phyloP scores from a whole-genome alignment of 371 early-diverging fungal genomes.

The Saksenaea oblongispora region DNA sequence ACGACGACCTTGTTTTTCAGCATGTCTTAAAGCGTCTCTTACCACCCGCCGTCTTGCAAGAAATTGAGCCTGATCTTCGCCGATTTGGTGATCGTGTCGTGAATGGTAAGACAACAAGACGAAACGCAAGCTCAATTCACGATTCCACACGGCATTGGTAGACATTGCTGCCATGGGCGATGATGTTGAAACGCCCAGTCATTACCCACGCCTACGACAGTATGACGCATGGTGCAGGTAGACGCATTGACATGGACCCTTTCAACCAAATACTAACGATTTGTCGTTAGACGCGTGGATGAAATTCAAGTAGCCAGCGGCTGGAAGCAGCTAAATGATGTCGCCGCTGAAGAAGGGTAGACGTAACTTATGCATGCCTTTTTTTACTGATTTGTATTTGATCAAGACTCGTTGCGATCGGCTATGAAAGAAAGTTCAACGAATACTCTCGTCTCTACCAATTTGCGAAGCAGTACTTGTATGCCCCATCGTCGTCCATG shows the following conservation, averaged over 20 bases:
- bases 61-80: conserved; percentile 50
- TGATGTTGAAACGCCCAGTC: conserved; percentile 37
- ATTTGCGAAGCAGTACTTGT: conserved; percentile 68
- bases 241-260: no score
- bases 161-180: conserved; percentile 37
- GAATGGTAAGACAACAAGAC: conserved; percentile 20
- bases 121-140: neutral
- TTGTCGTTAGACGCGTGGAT: conserved; percentile 52
- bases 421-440: conserved; percentile 57
- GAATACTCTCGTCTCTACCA: conserved; percentile 62
- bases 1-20: conserved; percentile 52
- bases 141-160: conserved; percentile 4
- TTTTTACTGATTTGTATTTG: neutral
- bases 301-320: conserved; percentile 55
- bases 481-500: conserved; percentile 55
- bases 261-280: no score
- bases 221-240: conserved; percentile 69
- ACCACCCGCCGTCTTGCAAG: conserved; percentile 37
- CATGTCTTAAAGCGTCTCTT: conserved; percentile 50
- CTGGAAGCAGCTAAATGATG: conserved; percentile 60
- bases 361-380: neutral
- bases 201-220: conserved; percentile 67
- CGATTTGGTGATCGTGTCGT: conserved; percentile 47
- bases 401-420: conserved; percentile 58
- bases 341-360: conserved; percentile 63